Base-by-base conservation (phyloP, 2,329 filamentous ascomycete genomes). In the Aspergillus sp. region DNA sequence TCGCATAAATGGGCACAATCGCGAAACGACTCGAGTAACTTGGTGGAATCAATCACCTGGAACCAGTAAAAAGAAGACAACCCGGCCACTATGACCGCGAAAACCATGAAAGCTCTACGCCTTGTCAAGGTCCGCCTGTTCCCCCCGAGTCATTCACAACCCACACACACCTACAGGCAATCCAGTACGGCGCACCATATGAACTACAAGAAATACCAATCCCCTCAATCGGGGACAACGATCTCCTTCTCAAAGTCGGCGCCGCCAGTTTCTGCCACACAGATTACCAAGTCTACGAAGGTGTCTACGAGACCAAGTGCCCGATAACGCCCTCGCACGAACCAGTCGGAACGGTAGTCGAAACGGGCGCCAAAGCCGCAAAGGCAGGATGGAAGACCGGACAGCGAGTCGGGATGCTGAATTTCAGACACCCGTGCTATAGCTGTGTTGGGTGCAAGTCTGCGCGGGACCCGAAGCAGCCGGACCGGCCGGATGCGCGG, bases 181-280 rank as follows among this genome's bases (percentile, higher is more conserved):
- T 21, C 6, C 7, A 54, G 51, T 47, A 46, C 14, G 37, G 37
- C 15, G 40, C 40, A 15, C 50, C 37, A 11, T 52, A 52, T 24
- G n/a, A 52, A n/a, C 21, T 52, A 1, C 11, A 52, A 14, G 40
- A 52, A 43, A 33, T 45, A 19, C 40, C 50, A 6, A 44, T 21
- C 21, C 50, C 35, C n/a, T 15, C 21, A 3, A 52, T 52, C 21
- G 8, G 15, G 6, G 27, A 24, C 6, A 52, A 60, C 15, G 56
- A 61, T 27, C 57, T 62, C 1, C 57, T 62, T 3, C 41, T 62
- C 41, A 56, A 57, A 31, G 41, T 57, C 40, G 33, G 27, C 4
- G 59, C 59, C 3, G 59, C 59, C 5, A 54, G 57, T 8, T 62
- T 59, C 54, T 62, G 59, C 31, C 59, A 62, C 33, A 59, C 55